Base-by-base conservation (phyloP, 805 yeast species). In the Saturnispora sekii region DNA sequence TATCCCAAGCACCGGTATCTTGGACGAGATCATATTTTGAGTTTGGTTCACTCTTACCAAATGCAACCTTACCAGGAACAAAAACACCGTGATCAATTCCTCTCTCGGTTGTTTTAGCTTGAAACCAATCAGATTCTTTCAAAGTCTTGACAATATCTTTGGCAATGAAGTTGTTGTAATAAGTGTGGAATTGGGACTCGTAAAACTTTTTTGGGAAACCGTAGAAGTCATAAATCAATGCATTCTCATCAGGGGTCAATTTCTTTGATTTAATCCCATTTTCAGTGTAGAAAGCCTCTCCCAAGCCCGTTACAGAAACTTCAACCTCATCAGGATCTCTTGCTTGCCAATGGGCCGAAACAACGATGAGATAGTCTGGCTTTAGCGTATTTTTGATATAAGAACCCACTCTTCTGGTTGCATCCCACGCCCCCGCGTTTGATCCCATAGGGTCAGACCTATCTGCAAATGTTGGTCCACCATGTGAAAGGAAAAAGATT, bases 51-150 rank as follows among this genome's bases (percentile, higher is more conserved):
- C 65, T 47, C 26, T 67, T 58, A 35, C 75, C 69, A 50, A 84
- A 82, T 7, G 85, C 86, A 18, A 81, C 83, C 55, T 81, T 77
- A 48, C 80, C 68, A 1, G 90, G 90, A 5, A 81, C 88, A 87
- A 90, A 84, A 7, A 70, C 80, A 6, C 95, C 95, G 62, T 84
- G 94, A 57, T 84, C 95, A 17, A 85, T 61, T 9, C 93, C 93
- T 45, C 93, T 65, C n/a, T 63, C 57, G 0, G 72, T 66, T 9
- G 75, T 48, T 26, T 62, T 60, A 0, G 78, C 61, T 3, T 63
- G 52, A 15, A 53, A 53, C 41, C 80, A 65, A 0, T 80, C 82
- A 17, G 60, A 50, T 6, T 56, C 52, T 10, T 53, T 51, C 16
- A 83, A 62, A 2, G 68, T 58, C 2, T 64, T 53, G 28, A 66